Evolutionary conservation across 2,329 filamentous ascomycete genomes (phyloP).

Genomic region (Trichoderma aggressivum): DNA sequence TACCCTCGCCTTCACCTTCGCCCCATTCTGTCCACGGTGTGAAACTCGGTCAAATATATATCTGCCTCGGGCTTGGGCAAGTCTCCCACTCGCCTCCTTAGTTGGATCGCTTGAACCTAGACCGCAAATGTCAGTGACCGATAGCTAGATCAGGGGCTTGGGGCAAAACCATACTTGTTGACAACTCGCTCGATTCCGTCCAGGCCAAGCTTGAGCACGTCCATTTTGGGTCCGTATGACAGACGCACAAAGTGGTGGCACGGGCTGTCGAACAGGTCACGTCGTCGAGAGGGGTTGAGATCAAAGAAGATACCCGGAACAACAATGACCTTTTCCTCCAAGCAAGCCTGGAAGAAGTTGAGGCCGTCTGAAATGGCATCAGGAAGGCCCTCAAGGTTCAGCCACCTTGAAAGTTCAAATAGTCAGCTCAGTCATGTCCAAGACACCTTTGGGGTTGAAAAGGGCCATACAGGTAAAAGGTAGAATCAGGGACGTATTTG

Average conservation of each 20-base stretch:
- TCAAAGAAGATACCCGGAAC: constrained; percentile 98
- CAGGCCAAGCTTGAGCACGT: constrained; percentile 71
- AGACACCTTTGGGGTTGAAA: background rate
- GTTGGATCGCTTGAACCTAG: constrained; percentile 24
- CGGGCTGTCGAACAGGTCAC: constrained; percentile 90
- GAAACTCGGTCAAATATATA: background rate
- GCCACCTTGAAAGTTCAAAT: constrained; percentile 38
- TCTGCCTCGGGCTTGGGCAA: background rate
- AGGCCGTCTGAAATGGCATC: constrained; percentile 84
- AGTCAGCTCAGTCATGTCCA: background rate
- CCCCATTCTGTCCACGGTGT: background rate
- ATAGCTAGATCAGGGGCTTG: background rate
- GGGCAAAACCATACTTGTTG: constrained; percentile 53
- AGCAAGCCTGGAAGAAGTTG: constrained; percentile 94
- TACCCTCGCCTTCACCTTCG: background rate
- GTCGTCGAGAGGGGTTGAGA: constrained; percentile 81
- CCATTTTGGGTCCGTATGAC: constrained; percentile 80
- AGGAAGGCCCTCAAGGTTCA: constrained; percentile 65
- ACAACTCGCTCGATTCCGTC: constrained; percentile 83
- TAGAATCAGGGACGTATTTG: constrained; percentile 80
- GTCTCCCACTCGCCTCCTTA: background rate
- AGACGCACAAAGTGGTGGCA: constrained; percentile 90
- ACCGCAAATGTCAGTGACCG: constrained; percentile 9
- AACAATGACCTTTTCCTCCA: constrained; percentile 92
- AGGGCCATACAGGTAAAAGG: constrained; percentile 76